phyloP scores from a whole-genome alignment of 352 stramenopile species.

The Saprolegnia parasitica region DNA sequence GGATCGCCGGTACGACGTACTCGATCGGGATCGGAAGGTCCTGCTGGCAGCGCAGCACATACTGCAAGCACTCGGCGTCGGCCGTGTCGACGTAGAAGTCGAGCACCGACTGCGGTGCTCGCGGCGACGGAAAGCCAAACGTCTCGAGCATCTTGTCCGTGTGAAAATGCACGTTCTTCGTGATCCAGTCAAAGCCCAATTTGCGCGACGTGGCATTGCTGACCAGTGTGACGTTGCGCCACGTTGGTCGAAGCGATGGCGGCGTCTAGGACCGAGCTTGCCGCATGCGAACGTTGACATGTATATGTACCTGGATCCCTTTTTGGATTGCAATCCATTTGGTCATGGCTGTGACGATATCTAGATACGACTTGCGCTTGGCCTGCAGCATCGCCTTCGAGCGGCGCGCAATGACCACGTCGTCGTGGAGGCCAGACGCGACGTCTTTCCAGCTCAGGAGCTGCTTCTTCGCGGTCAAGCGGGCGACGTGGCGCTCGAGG shows the following conservation, averaged over 20 bases:
- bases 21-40: slow-evolving; percentile 16
- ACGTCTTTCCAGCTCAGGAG: slow-evolving; percentile 24
- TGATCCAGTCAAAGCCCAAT: slow-evolving; percentile 29
- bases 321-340: slow-evolving; percentile 16
- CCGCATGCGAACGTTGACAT: neutral
- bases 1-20: slow-evolving; percentile 11
- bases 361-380: slow-evolving; percentile 12
- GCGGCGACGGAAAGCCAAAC: neutral
- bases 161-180: slow-evolving; percentile 5
- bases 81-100: slow-evolving; percentile 13
- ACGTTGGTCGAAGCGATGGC: neutral
- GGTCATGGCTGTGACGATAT: slow-evolving; percentile 1
- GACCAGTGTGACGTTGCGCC: slow-evolving; percentile 20
- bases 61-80: slow-evolving; percentile 16
- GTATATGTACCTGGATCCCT: slow-evolving; percentile 4
- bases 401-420: neutral
- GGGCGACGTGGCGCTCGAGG: slow-evolving; percentile 1
- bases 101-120: neutral
- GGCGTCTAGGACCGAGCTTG: neutral
- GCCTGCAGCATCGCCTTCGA: neutral
- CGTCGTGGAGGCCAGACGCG: slow-evolving; percentile 5
- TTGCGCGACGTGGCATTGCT: neutral
- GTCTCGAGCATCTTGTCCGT: slow-evolving; percentile 10
- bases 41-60: slow-evolving; percentile 15
- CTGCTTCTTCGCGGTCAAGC: neutral